phyloP scores from a whole-genome alignment of 768 basidiomycete genomes.

The Macrocybe gigantea region DNA sequence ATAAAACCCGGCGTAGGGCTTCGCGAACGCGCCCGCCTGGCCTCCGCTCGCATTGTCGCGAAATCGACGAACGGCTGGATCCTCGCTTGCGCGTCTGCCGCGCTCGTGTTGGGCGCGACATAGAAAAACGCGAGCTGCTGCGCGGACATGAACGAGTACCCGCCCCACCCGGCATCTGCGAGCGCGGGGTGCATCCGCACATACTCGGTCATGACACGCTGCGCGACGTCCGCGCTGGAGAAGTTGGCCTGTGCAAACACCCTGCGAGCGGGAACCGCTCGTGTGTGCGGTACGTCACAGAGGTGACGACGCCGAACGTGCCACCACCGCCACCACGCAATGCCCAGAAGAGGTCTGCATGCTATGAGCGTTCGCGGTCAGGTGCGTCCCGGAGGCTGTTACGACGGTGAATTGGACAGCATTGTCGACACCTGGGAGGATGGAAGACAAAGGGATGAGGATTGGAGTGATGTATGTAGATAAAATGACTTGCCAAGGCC shows the following conservation, averaged over 20 bases:
- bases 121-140: constrained; percentile 15
- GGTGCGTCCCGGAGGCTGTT: constrained; percentile 31
- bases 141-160: constrained; percentile 21
- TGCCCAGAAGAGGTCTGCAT: constrained; percentile 48
- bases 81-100: constrained; percentile 26
- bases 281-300: constrained; percentile 40
- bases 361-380: constrained; percentile 32
- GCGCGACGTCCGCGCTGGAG: constrained; percentile 19
- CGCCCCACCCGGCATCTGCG: constrained; percentile 37
- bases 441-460: not conserved
- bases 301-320: constrained; percentile 42
- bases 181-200: constrained; percentile 2
- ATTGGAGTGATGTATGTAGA: not conserved
- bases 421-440: constrained; percentile 37
- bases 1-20: not conserved
- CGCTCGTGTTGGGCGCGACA: constrained; percentile 29
- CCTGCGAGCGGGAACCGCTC: constrained; percentile 26
- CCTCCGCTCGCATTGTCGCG: not conserved
- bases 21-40: too few species aligned
- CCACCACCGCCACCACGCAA: constrained; percentile 46
- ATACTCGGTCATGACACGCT: constrained; percentile 14
- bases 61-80: constrained; percentile 25
- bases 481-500: constrained; percentile 31
- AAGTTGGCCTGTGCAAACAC: constrained; percentile 21
- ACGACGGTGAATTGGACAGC: constrained; percentile 39